Conservation (phyloP, 2,329 filamentous ascomycete species). For the Cercospora nicotianae region DNA sequence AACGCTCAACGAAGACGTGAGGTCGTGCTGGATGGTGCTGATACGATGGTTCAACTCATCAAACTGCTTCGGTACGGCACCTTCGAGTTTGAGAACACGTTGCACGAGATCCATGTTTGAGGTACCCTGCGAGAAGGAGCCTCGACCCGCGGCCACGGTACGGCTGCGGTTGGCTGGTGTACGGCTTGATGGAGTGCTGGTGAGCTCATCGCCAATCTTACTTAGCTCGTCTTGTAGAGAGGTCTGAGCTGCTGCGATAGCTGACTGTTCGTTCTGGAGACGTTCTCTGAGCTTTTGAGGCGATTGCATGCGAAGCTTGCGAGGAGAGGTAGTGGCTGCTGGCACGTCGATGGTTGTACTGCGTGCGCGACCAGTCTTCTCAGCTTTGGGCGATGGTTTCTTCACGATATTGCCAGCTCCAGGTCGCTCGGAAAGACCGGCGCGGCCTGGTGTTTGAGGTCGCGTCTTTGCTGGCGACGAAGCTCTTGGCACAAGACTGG, state of each 20-base stretch:
- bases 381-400: constrained; percentile 57
- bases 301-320: constrained; percentile 65
- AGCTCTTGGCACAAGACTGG: constrained; percentile 44
- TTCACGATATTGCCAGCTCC: constrained; percentile 57
- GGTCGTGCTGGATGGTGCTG: constrained; percentile 65
- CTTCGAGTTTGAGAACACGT: constrained; percentile 66
- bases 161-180: constrained; percentile 23
- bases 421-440: constrained; percentile 54
- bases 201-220: constrained; percentile 79
- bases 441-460: constrained; percentile 44
- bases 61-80: constrained; percentile 61
- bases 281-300: constrained; percentile 74
- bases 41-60: constrained; percentile 63
- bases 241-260: constrained; percentile 68
- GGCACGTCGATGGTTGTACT: constrained; percentile 22
- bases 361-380: constrained; percentile 28
- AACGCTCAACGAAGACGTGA: constrained; percentile 68
- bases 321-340: constrained; percentile 8
- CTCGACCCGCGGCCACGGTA: constrained; percentile 26
- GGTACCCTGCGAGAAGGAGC: constrained; percentile 23
- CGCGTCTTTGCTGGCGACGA: constrained; percentile 39
- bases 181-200: constrained; percentile 37
- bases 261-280: constrained; percentile 75
- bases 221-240: constrained; percentile 73
- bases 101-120: constrained; percentile 51